Evolutionary conservation across 208 protist genomes (phyloP).

Genomic region (Leishmania braziliensis): DNA sequence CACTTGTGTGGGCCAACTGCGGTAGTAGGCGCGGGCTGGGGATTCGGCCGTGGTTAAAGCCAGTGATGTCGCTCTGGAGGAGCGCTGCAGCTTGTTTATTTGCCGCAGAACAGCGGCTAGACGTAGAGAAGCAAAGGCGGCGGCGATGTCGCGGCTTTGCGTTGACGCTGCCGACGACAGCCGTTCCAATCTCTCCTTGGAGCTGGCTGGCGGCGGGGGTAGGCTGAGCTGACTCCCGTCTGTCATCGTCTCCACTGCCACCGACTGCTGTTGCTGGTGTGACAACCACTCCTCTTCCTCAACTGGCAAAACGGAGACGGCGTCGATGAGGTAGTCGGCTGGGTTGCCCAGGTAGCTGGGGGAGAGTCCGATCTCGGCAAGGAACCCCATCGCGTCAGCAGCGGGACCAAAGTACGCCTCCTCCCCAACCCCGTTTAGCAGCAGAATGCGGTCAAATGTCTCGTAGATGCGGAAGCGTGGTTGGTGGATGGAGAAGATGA

Average conservation of each 20-base stretch:
- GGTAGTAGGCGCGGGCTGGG: slow-evolving; percentile 29
- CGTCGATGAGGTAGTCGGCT: slow-evolving; percentile 85
- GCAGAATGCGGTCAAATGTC: slow-evolving; percentile 74
- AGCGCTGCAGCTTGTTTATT: slow-evolving; percentile 13
- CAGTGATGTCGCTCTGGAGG: background rate
- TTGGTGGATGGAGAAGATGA: slow-evolving; percentile 85
- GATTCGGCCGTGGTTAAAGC: background rate
- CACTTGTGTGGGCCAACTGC: slow-evolving; percentile 52
- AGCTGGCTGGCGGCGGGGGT: background rate
- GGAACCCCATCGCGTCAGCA: slow-evolving; percentile 50
- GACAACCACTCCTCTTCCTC: slow-evolving; percentile 23
- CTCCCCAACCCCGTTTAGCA: slow-evolving; percentile 77
- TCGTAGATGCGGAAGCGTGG: slow-evolving; percentile 60
- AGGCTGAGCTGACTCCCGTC: slow-evolving; percentile 7
- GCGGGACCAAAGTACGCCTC: slow-evolving; percentile 85
- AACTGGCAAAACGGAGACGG: slow-evolving; percentile 37
- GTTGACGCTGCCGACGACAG: slow-evolving; percentile 10
- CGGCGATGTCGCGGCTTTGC: slow-evolving; percentile 49
- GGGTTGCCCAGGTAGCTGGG: slow-evolving; percentile 58
- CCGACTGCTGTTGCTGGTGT: slow-evolving; percentile 7
- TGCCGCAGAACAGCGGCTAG: slow-evolving; percentile 27
- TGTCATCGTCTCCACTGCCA: background rate
- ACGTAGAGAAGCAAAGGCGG: slow-evolving; percentile 40
- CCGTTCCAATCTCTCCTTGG: slow-evolving; percentile 10
- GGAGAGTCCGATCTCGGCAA: slow-evolving; percentile 58